A percentile compares a stretch with the other conserved stretches of the same genome.
phyloP scores from a whole-genome alignment of 1,139 yeast species.

The Blastobotrys buckinghamii region DNA sequence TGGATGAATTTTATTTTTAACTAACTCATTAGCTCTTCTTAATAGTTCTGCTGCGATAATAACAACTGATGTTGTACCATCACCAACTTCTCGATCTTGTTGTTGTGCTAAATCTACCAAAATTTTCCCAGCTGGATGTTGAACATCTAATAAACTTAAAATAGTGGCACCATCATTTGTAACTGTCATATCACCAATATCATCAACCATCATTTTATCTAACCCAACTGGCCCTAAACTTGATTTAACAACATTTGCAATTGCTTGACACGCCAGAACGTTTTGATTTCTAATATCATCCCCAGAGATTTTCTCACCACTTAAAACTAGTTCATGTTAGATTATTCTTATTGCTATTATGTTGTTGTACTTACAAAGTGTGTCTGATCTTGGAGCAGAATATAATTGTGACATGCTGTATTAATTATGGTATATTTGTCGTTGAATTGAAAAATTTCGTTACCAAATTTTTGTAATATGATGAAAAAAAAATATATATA shows the following conservation, averaged over 20 bases:
- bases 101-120: slow-evolving; percentile 97
- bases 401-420: slow-evolving; percentile 48
- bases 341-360: not conserved
- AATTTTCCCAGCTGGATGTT: slow-evolving; percentile 98
- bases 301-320: slow-evolving; percentile 94
- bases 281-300: slow-evolving; percentile 96
- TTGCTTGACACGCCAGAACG: slow-evolving; percentile 88
- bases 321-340: slow-evolving; percentile 46
- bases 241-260: slow-evolving; percentile 95
- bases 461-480: not conserved
- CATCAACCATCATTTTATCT: slow-evolving; percentile 98
- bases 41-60: slow-evolving; percentile 90
- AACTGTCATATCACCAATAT: slow-evolving; percentile 97
- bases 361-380: slow-evolving; percentile 47
- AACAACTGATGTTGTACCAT: slow-evolving; percentile 88
- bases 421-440: not conserved
- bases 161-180: slow-evolving; percentile 99
- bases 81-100: slow-evolving; percentile 98
- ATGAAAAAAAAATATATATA: not conserved
- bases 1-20: slow-evolving; percentile 90
- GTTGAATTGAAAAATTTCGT: not conserved
- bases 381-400: slow-evolving; percentile 78
- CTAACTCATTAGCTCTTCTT: slow-evolving; percentile 90
- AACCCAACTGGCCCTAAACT: slow-evolving; percentile 97
- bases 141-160: slow-evolving; percentile 83